These are phyloP conservation scores for Clarireedia monteithiana DNA, from an alignment of 2,329 filamentous ascomycete genomes.

Conservation along the genomic window DNA sequence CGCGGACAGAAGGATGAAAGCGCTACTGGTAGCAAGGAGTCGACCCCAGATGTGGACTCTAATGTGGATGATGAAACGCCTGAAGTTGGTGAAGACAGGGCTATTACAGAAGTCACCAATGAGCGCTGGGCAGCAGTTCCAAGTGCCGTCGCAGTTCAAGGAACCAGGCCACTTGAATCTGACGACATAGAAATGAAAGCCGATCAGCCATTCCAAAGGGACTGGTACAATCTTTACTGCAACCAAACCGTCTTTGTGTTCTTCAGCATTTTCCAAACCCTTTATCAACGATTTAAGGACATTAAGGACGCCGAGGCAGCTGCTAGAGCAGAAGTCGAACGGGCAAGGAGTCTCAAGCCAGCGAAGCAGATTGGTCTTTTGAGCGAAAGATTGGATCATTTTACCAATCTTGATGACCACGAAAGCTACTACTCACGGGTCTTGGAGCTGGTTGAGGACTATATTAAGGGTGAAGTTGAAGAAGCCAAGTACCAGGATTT, in stretches of 20 bases:
- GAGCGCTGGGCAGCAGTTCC: constrained; percentile 59
- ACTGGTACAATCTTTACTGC: constrained; percentile 81
- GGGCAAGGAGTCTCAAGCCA: constrained; percentile 68
- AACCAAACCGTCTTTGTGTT: constrained; percentile 92
- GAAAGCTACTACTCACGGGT: constrained; percentile 78
- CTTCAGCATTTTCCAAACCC: constrained; percentile 84
- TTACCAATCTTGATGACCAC: constrained; percentile 48
- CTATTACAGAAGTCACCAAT: constrained; percentile 54
- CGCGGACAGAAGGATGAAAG: constrained; percentile 74
- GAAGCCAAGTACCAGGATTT: constrained; percentile 81
- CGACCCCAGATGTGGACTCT: constrained; percentile 76
- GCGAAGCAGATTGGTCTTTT: constrained; percentile 78
- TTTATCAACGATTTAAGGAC: constrained; percentile 76
- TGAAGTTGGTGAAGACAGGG: constrained; percentile 50
- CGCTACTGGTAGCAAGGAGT: constrained; percentile 76
- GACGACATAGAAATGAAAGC: constrained; percentile 58
- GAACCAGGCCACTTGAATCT: constrained; percentile 44
- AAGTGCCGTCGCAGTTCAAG: constrained; percentile 44
- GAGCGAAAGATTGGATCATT: constrained; percentile 75
- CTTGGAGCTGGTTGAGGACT: constrained; percentile 77
- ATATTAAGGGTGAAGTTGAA: constrained; percentile 74
- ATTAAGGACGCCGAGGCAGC: constrained; percentile 73
- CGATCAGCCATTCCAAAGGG: constrained; percentile 74
- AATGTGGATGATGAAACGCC: constrained; percentile 69
- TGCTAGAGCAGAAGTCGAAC: constrained; percentile 65